These are phyloP conservation scores for Melastoma candidum DNA, from an alignment of 441 rosid species.

Conservation along the genomic window DNA sequence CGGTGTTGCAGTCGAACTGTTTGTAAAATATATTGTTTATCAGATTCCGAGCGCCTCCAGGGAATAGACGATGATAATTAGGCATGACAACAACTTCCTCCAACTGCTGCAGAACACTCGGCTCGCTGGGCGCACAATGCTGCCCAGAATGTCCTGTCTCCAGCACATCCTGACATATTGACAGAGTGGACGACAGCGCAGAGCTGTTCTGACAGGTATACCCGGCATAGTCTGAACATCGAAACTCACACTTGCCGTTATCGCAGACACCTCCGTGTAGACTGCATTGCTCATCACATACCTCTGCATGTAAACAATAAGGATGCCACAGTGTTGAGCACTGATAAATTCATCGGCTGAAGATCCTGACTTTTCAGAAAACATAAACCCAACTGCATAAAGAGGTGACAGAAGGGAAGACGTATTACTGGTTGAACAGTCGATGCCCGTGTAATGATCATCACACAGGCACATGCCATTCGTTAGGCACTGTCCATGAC, in stretches of 20 bases:
- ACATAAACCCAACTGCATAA: too few relatives aligned
- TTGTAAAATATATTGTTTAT: constrained; percentile 71
- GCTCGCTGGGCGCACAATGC: constrained; percentile 94
- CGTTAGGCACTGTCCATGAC: constrained; percentile 67
- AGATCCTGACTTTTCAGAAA: too few relatives aligned
- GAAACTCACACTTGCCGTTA: constrained; percentile 95
- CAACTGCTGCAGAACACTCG: constrained; percentile 82
- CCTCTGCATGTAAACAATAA: constrained; percentile 43
- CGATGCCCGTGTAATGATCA: constrained; percentile 72
- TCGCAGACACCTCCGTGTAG: constrained; percentile 99
- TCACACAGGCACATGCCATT: constrained; percentile 70
- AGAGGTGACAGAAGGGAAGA: neutral
- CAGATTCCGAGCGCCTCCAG: constrained; percentile 78
- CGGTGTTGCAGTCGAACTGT: constrained; percentile 55
- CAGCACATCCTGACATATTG: constrained; percentile 77
- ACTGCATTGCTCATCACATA: constrained; percentile 96
- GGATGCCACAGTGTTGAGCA: constrained; percentile 7
- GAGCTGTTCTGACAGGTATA: constrained; percentile 97
- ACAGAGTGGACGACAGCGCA: constrained; percentile 58
- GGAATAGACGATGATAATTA: constrained; percentile 81
- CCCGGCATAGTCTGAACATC: constrained; percentile 99
- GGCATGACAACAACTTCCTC: constrained; percentile 98
- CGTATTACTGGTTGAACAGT: constrained; percentile 80
- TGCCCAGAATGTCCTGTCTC: constrained; percentile 66
- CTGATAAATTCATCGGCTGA: too few relatives aligned